A percentile compares a stretch with the other conserved stretches of the same genome.
phyloP scores from a whole-genome alignment of 176 grass and related monocot species.

The Rhynchospora breviuscula region DNA sequence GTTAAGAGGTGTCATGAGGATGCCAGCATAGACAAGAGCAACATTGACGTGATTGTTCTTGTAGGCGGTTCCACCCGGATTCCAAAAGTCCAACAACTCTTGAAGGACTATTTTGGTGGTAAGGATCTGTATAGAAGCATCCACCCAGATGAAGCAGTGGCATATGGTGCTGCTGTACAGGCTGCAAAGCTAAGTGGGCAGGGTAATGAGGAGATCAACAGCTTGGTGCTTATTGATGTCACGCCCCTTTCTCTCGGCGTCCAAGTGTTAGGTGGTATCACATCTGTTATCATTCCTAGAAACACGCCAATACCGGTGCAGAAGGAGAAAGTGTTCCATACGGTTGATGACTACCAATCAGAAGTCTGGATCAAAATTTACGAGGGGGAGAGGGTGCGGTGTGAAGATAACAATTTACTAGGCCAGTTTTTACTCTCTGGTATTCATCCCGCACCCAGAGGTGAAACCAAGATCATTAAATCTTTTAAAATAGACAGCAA shows the following conservation, averaged over 20 bases:
- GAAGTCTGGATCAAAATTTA: too few species aligned
- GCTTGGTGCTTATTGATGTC: neutral
- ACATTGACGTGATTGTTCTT: neutral
- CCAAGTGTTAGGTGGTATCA: neutral
- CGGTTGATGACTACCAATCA: too few species aligned
- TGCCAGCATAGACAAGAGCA: neutral
- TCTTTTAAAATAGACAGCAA: neutral
- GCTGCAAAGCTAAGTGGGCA: neutral
- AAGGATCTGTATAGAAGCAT: neutral
- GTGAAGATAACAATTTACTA: neutral
- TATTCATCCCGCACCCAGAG: neutral
- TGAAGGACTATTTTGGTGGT: neutral
- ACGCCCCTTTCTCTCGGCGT: neutral
- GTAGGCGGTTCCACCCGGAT: neutral
- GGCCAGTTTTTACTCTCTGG: neutral
- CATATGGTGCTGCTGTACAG: neutral
- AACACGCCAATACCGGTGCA: neutral
- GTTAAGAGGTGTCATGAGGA: neutral
- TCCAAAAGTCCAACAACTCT: neutral
- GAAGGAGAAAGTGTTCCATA: too few species aligned
- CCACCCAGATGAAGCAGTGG: neutral
- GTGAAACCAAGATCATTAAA: too few species aligned
- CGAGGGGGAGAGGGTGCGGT: neutral
- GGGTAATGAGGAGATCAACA: neutral
- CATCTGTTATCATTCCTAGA: neutral